These are phyloP conservation scores for Heterobasidion annosum DNA, from an alignment of 1,284 basidiomycete genomes.

Conservation along the genomic window DNA sequence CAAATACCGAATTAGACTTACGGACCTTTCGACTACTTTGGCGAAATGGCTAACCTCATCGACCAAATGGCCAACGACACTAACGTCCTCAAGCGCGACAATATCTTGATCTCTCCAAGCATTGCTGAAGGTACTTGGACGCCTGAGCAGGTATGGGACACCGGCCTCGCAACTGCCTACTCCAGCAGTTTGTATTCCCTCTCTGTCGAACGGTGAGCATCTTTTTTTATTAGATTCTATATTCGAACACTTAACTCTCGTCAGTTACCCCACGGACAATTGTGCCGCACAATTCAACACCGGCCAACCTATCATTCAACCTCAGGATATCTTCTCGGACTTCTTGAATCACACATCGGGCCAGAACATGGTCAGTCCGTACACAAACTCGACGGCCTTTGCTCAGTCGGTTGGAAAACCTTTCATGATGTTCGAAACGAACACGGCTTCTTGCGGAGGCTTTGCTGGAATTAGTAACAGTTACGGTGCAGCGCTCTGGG, in stretches of 20 bases:
- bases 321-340: constrained; percentile 43
- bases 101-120: constrained; percentile 51
- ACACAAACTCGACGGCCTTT: constrained; percentile 36
- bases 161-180: constrained; percentile 46
- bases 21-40: constrained; percentile 39
- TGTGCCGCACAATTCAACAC: constrained; percentile 45
- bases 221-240: not conserved
- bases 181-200: constrained; percentile 35
- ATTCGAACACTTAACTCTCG: not conserved
- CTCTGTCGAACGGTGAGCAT: constrained; percentile 44
- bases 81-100: constrained; percentile 31
- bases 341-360: constrained; percentile 53
- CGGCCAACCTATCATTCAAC: constrained; percentile 28
- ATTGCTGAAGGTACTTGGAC: constrained; percentile 39
- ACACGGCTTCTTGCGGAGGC: constrained; percentile 49
- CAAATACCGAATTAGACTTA: constrained; percentile 15
- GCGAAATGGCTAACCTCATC: constrained; percentile 33
- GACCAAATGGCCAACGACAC: constrained; percentile 30
- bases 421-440: constrained; percentile 48
- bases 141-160: constrained; percentile 45
- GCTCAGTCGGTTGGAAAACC: constrained; percentile 41
- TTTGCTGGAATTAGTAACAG: constrained; percentile 44
- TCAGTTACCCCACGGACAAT: constrained; percentile 46
- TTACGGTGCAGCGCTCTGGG: constrained; percentile 47
- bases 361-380: constrained; percentile 34